phyloP scores from a whole-genome alignment of 1,139 yeast species.

The Yueomyces sp. region DNA sequence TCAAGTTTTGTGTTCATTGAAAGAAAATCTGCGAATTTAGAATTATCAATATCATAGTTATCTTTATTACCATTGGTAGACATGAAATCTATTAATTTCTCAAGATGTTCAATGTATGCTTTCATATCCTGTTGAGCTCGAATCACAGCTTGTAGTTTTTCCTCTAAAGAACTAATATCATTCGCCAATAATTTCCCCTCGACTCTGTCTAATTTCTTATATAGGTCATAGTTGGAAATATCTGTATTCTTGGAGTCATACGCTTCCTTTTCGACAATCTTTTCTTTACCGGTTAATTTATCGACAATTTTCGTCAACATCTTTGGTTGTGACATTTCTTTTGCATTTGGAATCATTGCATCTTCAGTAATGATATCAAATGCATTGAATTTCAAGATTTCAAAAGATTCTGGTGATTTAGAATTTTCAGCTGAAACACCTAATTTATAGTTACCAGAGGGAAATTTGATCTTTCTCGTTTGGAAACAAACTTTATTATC shows the following conservation, averaged over 20 bases:
- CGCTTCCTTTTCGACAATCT: conserved; percentile 17
- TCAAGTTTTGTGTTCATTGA: conserved; percentile 21
- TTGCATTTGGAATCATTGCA: conserved; percentile 43
- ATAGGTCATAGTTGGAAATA: conserved; percentile 17
- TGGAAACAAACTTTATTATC: conserved; percentile 60
- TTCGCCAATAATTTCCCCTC: conserved; percentile 25
- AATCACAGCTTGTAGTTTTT: conserved; percentile 10
- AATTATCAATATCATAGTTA: conserved; percentile 6
- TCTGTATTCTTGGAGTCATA: conserved; percentile 15
- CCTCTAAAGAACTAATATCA: conserved; percentile 16
- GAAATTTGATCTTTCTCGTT: conserved; percentile 35
- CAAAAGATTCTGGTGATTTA: conserved; percentile 38
- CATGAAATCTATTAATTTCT: background rate
- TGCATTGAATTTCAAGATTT: conserved; percentile 42
- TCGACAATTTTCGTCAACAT: conserved; percentile 23
- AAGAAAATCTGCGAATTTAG: conserved; percentile 22
- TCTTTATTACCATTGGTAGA: conserved; percentile 1
- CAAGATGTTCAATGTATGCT: conserved; percentile 12
- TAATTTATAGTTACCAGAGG: conserved; percentile 23
- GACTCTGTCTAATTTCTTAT: conserved; percentile 20
- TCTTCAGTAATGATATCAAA: conserved; percentile 44
- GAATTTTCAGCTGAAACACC: conserved; percentile 43
- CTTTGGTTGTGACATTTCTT: conserved; percentile 35
- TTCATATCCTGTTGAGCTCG: conserved; percentile 14
- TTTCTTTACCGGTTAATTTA: conserved; percentile 20